A percentile compares a stretch with the other conserved stretches of the same genome.
Evolutionary conservation across 2,329 filamentous ascomycete genomes (phyloP).

Genomic region (Stenocarpella maydis): DNA sequence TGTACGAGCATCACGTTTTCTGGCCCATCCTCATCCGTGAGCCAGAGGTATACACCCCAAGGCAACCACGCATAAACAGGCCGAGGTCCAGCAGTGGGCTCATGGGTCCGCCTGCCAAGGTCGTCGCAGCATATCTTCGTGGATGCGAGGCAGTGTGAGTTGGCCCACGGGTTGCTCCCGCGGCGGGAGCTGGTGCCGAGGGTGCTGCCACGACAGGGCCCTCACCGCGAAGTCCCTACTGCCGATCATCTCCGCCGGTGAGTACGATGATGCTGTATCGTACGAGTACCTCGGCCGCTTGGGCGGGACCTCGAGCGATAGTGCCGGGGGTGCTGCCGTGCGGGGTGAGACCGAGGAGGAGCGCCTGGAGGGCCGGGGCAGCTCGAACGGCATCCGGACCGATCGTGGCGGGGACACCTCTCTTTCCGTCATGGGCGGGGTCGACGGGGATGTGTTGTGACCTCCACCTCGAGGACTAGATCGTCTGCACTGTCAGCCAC

Average conservation of each 20-base stretch:
- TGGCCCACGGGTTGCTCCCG: slow-evolving; percentile 47
- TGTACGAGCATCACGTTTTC: slow-evolving; percentile 58
- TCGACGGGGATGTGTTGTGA: slow-evolving; percentile 60
- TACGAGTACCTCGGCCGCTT: slow-evolving; percentile 61
- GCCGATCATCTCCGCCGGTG: slow-evolving; percentile 43
- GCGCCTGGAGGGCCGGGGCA: slow-evolving; percentile 51
- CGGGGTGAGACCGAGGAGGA: slow-evolving; percentile 59
- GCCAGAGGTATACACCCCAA: not conserved
- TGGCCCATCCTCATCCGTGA: slow-evolving; percentile 29
- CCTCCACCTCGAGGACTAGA: slow-evolving; percentile 61
- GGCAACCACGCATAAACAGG: not conserved
- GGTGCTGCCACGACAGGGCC: slow-evolving; percentile 31
- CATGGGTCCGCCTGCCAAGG: slow-evolving; percentile 44
- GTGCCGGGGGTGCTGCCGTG: slow-evolving; percentile 46
- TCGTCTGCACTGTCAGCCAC: slow-evolving; percentile 15
- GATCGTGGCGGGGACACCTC: slow-evolving; percentile 50
- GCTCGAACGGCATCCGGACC: slow-evolving; percentile 44
- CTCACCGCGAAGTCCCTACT: slow-evolving; percentile 43
- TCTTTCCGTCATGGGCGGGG: slow-evolving; percentile 57
- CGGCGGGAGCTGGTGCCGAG: slow-evolving; percentile 46
- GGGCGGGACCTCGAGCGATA: slow-evolving; percentile 45
- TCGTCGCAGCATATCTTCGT: slow-evolving; percentile 57
- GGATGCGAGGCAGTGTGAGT: slow-evolving; percentile 56
- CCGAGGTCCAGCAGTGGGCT: slow-evolving; percentile 39
- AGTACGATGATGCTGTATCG: slow-evolving; percentile 49